Conservation (phyloP, 768 basidiomycete genomes). For the Mycena rebaudengoi region DNA sequence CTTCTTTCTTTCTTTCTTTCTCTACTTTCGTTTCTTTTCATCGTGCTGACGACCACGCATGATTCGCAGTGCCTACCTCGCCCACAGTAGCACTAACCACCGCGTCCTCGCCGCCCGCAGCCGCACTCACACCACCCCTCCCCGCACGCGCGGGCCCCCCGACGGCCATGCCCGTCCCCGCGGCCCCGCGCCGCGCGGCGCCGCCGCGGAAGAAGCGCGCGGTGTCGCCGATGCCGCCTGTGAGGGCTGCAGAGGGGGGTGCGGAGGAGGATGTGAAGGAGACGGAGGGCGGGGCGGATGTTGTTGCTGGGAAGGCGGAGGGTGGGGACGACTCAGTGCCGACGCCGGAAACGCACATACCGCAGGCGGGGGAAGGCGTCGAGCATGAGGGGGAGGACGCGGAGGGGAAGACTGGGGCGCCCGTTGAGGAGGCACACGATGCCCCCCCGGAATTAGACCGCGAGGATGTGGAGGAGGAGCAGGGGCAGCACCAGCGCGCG, state of each 20-base stretch:
- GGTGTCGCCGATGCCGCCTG: constrained; percentile 55
- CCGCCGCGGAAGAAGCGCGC: constrained; percentile 75
- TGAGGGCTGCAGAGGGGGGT: neutral
- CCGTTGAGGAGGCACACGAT: constrained; percentile 27
- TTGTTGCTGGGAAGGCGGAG: neutral
- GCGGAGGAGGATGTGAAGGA: neutral
- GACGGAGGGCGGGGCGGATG: neutral
- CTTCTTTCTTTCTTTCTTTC: too few relatives aligned
- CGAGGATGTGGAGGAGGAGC: neutral
- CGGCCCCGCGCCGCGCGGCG: constrained; percentile 75
- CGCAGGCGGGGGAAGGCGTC: neutral
- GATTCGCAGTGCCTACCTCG: neutral
- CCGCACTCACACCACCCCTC: too few relatives aligned
- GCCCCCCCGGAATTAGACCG: constrained; percentile 15
- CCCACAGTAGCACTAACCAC: too few relatives aligned
- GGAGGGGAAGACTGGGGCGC: constrained; percentile 9
- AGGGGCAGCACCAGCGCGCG: neutral
- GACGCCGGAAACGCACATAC: neutral
- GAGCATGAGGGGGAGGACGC: constrained; percentile 2
- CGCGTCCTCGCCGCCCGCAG: too few relatives aligned
- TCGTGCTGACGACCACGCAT: too few relatives aligned
- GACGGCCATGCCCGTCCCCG: constrained; percentile 74
- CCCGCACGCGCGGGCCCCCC: neutral
- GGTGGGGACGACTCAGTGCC: neutral
- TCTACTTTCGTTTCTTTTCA: too few relatives aligned